Evolutionary conservation across 192 early-diverging fungal genomes (phyloP), one percentile per base, ranked within the genome.

Genomic region (Entomortierella chlamydospora): DNA sequence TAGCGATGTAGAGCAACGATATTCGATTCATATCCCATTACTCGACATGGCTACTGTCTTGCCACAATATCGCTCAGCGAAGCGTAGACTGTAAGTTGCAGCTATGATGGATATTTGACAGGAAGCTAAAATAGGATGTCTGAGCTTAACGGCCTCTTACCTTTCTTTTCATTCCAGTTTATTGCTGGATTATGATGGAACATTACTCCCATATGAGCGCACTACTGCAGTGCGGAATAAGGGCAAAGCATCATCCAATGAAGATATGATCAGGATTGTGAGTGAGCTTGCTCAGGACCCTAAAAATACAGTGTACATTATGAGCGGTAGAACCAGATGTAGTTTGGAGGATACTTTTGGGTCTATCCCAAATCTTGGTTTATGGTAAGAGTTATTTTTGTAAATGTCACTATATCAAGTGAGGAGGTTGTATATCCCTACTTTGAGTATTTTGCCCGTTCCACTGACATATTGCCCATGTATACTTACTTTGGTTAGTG

Each of bases 231-330:
- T 64, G 6, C 59, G 74, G 22, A 51, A 58, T 10, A 78, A 78
- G 49, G 74, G 74, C 8, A 90, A 87, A n/a, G 67, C 90, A 0
- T 90, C 92, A 34, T 47, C 45, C 45, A 83, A 84, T 4, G 85
- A 87, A 33, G 86, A 87, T 22, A 87, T 95, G 83, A 67, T 93
- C 23, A 57, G 61, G 33, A 84, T 91, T 8, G 52, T 95, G 37
- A 61, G 65, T n/a, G 67, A 77, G 31, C 71, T 96, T 45, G 70
- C 76, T 17, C 60, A 58, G 9, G 93, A 95, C 73, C 90, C 92
- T 4, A 61, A 71, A 25, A 96, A 95, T 65, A 53, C 81, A 7
- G 87, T 94, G 2, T 95, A 92, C 73, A 87, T 96, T 31, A 90
- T 95, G 55, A 90, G 88, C 31, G 94, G 94, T 7, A 80, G 92